Base-by-base conservation (phyloP, 108 stramenopile genomes). In the Conticribra weissflogii region DNA sequence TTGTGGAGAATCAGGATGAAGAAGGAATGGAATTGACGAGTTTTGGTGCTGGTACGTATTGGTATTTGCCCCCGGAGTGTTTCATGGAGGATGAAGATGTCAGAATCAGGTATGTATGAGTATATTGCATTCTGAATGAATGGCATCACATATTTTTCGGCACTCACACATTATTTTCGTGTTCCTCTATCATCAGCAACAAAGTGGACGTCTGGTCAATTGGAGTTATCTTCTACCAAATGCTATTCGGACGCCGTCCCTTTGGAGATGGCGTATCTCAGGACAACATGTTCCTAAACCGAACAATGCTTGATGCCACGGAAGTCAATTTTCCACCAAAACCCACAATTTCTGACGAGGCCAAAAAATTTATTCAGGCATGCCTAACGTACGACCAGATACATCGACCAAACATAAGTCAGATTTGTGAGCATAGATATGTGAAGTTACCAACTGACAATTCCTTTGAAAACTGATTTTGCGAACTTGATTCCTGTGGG, bases 161-260 rank as follows among this genome's bases (percentile, higher is more conserved):
- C 7, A 1, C 0, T 56, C 25, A 4, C n/a, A 0, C 32, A 55
- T 31, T 33, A 27, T 32, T 41, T 16, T 29, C 18, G 23, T 36
- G 45, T 60, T 46, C 28, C 21, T 52, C n/a, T 14, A 21, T 63
- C 23, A 36, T 88, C 73, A 93, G 94, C 68, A 91, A 92, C 83
- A 98, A 99, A 86, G 98, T 99, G 0, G 99, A 99, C 83, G 98
- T 98, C 21, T 99, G 98, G 98, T 93, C 94, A 24, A 91, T 98
- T 59, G 99, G 99, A 22, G 98, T 99, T 28, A 98, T 99, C 24
- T 99, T 91, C 78, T 99, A 86, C 82, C 99, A 99, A 76, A 99
- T 99, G 96, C 70, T 99, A 21, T 99, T 90, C 68, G 98, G 99
- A 29, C 71, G 75, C 12, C 83, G 98, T 25, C 99, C 99, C 19